Base-by-base conservation (phyloP, 1,284 basidiomycete species). In the Mixia osmundae region DNA sequence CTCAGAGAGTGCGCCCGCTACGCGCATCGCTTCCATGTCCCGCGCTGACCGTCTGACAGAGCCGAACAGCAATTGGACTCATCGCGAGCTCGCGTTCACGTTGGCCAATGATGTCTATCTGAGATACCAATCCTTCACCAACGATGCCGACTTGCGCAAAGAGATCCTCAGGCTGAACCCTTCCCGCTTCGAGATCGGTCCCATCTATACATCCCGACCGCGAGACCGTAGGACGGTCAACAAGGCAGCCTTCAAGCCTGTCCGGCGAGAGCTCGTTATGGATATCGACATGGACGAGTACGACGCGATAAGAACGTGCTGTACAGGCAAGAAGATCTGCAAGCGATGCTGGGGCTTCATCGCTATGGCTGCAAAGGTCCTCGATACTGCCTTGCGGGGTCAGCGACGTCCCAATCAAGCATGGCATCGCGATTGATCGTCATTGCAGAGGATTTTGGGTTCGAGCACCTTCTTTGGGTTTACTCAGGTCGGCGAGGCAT, bases 231-330 rank as follows among this genome's bases (percentile, higher is more conserved):
- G 89, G 54, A 77, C 77, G 0, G 62, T 87, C 25, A 70, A 74
- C 2, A 64, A 76, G 5, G 65, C 70, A 5, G 69, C 69, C 2
- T 75, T 95, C 50, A 65, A 67, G 33, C 83, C 89, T 0, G 58
- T 71, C 19, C 68, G 71, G 41, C 76, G 91, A 44, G 89, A 97
- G 56, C 72, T 99, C 22, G 91, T 99, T 1, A 94, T 99, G 53
- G 91, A 97, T 71, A 94, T 99, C 54, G 89, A 99, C 58, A 94
- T 99, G 87, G 91, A 89, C 12, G 89, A 99, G 59, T 99, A 99
- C 60, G 91, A 99, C 56, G 66, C 75, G 40, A 71, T 97, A 50
- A 73, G 91, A 35, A 94, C 82, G 0, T 99, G 91, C 59, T 97
- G 91, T 58, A 72, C 72, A 2, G 79, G 73, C 38, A 82, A 87